These are phyloP conservation scores for Coemansia sp. DNA, from an alignment of 192 early-diverging fungal species.

Conservation along the genomic window DNA sequence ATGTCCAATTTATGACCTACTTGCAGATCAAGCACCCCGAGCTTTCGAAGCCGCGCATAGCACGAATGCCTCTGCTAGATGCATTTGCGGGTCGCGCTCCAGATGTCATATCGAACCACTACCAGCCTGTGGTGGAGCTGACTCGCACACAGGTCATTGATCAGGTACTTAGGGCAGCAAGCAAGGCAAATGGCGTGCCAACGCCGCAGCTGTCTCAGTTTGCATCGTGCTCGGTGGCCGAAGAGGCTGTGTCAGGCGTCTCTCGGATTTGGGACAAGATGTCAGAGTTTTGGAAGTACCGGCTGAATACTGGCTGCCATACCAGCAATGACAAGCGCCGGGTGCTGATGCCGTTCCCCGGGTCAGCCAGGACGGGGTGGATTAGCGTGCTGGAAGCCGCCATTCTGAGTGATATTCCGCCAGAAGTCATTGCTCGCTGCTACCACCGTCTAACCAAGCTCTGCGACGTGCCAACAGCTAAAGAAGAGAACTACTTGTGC, in stretches of 20 bases:
- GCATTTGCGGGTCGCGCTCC: background rate
- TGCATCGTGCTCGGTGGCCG: slow-evolving; percentile 27
- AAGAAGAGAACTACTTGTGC: background rate
- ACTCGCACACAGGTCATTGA: slow-evolving; percentile 35
- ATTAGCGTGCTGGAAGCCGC: slow-evolving; percentile 23
- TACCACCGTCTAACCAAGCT: slow-evolving; percentile 24
- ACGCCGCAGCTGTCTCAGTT: slow-evolving; percentile 20
- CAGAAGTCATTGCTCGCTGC: slow-evolving; percentile 31
- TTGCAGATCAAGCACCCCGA: slow-evolving; percentile 18
- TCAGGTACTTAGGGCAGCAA: slow-evolving; percentile 3
- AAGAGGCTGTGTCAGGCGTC: slow-evolving; percentile 23
- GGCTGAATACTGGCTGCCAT: background rate
- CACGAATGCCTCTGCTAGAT: slow-evolving; percentile 7
- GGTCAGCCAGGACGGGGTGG: slow-evolving; percentile 17
- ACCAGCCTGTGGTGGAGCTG: slow-evolving; percentile 23
- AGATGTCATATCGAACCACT: background rate
- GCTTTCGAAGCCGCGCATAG: slow-evolving; percentile 18
- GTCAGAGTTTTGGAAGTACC: background rate
- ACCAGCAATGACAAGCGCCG: background rate
- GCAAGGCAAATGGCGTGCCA: background rate
- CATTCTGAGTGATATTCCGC: slow-evolving; percentile 22
- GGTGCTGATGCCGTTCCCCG: background rate
- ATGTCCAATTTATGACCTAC: slow-evolving; percentile 14
- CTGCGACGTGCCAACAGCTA: slow-evolving; percentile 9
- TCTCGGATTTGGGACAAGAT: slow-evolving; percentile 15